These are phyloP conservation scores for Papiliotrema flavescens DNA, from an alignment of 1,284 basidiomycete species.

Conservation along the genomic window DNA sequence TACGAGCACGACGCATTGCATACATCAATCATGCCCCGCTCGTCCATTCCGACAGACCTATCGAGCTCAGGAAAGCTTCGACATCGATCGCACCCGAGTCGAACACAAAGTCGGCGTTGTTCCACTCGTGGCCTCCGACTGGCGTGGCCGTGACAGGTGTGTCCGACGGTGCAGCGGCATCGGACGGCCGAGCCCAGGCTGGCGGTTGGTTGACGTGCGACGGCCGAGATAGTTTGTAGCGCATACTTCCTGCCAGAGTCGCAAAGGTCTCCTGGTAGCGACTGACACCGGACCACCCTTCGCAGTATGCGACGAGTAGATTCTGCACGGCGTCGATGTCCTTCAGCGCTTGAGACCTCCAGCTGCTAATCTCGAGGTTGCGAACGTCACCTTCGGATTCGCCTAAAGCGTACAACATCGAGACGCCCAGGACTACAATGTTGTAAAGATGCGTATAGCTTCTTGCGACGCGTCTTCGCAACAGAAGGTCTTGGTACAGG, in stretches of 20 bases:
- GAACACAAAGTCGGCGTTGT: neutral
- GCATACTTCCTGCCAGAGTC: neutral
- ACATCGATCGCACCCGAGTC: conserved; percentile 1
- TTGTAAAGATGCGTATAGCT: conserved; percentile 1
- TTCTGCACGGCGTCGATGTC: neutral
- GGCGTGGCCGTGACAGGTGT: neutral
- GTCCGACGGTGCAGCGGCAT: neutral
- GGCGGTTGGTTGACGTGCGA: neutral
- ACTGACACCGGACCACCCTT: neutral
- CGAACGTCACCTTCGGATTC: neutral
- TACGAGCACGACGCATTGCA: no score
- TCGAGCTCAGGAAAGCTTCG: conserved; percentile 1
- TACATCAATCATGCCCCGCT: neutral
- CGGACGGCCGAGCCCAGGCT: neutral
- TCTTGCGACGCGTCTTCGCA: neutral
- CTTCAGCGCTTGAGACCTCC: neutral
- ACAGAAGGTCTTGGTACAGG: neutral
- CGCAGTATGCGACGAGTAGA: neutral
- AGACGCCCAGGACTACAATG: neutral
- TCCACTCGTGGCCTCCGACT: neutral
- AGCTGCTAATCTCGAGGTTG: neutral
- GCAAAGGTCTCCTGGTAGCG: neutral
- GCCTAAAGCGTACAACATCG: neutral
- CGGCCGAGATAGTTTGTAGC: neutral
- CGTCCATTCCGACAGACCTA: neutral